Conservation (phyloP, 2,329 filamentous ascomycete species). For the Ophiocordyceps sinensis region DNA sequence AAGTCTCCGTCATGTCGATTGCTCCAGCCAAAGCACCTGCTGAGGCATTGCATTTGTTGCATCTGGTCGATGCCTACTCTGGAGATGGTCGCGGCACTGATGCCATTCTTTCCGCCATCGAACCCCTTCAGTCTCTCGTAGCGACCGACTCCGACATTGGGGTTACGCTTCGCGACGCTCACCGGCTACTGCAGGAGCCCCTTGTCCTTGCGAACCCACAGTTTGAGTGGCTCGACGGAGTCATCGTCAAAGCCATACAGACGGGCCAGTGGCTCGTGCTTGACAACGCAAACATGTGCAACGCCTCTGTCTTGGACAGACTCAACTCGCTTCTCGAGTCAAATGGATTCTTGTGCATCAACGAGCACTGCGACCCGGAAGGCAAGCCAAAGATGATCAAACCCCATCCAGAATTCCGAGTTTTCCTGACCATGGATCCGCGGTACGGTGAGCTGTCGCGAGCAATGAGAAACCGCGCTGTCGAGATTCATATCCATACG, state of each 20-base stretch:
- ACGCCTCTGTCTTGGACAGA: conserved; percentile 82
- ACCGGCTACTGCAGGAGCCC: conserved; percentile 35
- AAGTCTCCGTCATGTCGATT: conserved; percentile 31
- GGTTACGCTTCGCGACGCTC: conserved; percentile 30
- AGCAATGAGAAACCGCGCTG: conserved; percentile 88
- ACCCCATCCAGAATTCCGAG: conserved; percentile 75
- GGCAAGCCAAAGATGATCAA: conserved; percentile 67
- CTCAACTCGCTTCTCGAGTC: conserved; percentile 91
- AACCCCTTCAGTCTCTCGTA: conserved; percentile 24
- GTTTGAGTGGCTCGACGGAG: conserved; percentile 93
- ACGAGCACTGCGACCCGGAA: conserved; percentile 76
- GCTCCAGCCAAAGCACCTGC: conserved; percentile 31
- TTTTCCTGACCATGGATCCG: conserved; percentile 90
- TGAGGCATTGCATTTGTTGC: conserved; percentile 34
- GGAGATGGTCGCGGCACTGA: conserved; percentile 24
- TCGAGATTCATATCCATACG: conserved; percentile 67
- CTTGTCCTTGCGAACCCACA: conserved; percentile 54
- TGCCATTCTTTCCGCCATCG: conserved; percentile 22
- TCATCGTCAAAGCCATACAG: conserved; percentile 76
- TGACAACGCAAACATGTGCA: conserved; percentile 96
- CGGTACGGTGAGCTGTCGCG: conserved; percentile 85
- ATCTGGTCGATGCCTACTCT: conserved; percentile 28
- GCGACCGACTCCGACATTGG: conserved; percentile 31
- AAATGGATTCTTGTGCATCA: conserved; percentile 75
- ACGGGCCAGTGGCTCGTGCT: conserved; percentile 84